Percentiles rank a stretch among this genome's conserved stretches.
Conservation (phyloP, 805 yeast genomes). For the Candida khao-thaluensis region DNA sequence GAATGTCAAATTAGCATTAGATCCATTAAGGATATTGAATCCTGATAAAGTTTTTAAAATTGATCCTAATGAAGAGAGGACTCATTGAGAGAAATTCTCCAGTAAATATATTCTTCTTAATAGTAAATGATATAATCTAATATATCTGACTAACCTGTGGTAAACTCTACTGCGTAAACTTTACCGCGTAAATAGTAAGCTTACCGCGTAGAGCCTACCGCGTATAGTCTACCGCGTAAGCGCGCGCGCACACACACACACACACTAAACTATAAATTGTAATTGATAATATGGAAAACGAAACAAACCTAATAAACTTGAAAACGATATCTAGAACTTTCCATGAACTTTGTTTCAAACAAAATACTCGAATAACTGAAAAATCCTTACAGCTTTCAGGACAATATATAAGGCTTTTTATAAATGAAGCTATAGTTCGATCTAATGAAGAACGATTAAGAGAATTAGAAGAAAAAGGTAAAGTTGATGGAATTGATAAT, state of each 20-base stretch:
- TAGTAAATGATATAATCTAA: too few relatives aligned
- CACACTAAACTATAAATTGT: too few relatives aligned
- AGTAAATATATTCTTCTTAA: too few relatives aligned
- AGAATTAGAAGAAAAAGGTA: constrained; percentile 24
- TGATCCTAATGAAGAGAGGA: constrained; percentile 48
- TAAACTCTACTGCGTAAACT: too few relatives aligned
- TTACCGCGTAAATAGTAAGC: too few relatives aligned
- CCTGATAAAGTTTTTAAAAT: constrained; percentile 74
- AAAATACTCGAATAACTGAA: constrained; percentile 47
- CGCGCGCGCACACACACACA: too few relatives aligned
- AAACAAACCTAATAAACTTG: constrained; percentile 8
- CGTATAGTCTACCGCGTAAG: too few relatives aligned
- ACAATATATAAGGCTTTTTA: constrained; percentile 55
- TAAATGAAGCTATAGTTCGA: constrained; percentile 57
- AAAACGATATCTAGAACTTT: constrained; percentile 51
- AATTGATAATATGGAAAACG: background rate
- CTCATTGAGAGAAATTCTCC: too few relatives aligned
- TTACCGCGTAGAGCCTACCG: too few relatives aligned
- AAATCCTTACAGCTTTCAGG: constrained; percentile 49
- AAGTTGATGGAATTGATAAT: constrained; percentile 36
- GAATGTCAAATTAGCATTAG: constrained; percentile 63
- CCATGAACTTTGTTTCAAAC: constrained; percentile 49
- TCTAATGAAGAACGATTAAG: constrained; percentile 51
- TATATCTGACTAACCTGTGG: too few relatives aligned
- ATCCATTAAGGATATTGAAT: constrained; percentile 67